Evolutionary conservation across 192 early-diverging fungal genomes (phyloP), one percentile per base, ranked within the genome.

Genomic region (Spizellomyces punctatus): DNA sequence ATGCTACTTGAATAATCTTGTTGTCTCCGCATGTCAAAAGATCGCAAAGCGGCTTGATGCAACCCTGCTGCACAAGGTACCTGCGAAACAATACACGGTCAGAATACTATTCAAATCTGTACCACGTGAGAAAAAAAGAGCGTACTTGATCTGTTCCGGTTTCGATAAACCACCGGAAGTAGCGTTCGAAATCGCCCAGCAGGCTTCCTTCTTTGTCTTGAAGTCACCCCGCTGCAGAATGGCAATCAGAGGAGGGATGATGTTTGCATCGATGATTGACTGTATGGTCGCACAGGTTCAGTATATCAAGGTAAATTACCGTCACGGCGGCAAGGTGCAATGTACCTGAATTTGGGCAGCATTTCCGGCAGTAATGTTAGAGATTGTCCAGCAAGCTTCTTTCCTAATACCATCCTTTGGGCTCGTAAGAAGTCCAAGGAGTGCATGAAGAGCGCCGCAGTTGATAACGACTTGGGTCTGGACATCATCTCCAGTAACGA

Each of bases 321-420:
- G 27, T 36, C 27, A 36, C 27, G 3, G 27, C 27, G 27, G 27
- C 27, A 36, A 36, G 27, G 27, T 36, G 27, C 27, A 36, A 36
- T 36, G 36, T 64, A 85, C 83, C 72, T 83, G 79, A 82, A 99
- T 98, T 81, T 99, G 96, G 19, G 79, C 75, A 17, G 92, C 83
- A 78, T 92, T 96, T 52, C 97, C 97, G 10, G 97, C 96, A 42
- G 97, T 99, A 79, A 99, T 93, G 85, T 99, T 99, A 36, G 95
- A 96, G 60, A 99, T 95, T 14, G 97, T 99, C 97, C 97, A 99
- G 84, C 96, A 98, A 55, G 96, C 94, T 81, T 99, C 97, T 88
- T 99, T 99, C 74, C 95, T 89, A 78, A 99, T 97, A 54, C 88
- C 92, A 46, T 99, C 97, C 78, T 95, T 96, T 54, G 93, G 90